Evolutionary conservation across 148 eudicot genomes (phyloP).

Genomic region (Rhododendron ovatum): DNA sequence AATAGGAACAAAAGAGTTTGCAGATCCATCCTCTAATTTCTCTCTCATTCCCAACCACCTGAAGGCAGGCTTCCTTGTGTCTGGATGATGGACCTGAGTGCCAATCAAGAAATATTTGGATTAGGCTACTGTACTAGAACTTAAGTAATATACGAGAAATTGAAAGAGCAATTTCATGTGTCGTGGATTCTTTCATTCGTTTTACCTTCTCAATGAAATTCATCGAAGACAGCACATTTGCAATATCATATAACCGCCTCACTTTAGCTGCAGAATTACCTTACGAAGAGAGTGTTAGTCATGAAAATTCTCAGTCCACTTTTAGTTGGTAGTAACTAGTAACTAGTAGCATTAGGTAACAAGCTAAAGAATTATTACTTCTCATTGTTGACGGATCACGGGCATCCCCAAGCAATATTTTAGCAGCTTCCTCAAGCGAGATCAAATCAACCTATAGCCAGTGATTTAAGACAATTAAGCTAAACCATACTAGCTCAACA

Average conservation of each 20-base stretch:
- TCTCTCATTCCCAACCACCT: constrained; percentile 74
- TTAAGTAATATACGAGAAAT: neutral
- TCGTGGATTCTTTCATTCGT: neutral
- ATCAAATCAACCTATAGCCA: constrained; percentile 59
- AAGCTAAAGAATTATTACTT: constrained; percentile 45
- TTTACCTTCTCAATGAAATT: constrained; percentile 85
- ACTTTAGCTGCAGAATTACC: constrained; percentile 87
- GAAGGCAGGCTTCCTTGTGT: constrained; percentile 86
- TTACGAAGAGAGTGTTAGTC: constrained; percentile 33
- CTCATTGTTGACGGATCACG: constrained; percentile 55
- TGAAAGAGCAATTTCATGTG: neutral
- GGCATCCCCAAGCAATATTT: constrained; percentile 78
- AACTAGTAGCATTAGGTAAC: constrained; percentile 1
- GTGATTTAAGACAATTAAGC: neutral
- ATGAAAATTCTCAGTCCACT: neutral
- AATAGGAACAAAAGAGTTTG: constrained; percentile 20
- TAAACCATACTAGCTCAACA: neutral
- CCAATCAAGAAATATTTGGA: constrained; percentile 12
- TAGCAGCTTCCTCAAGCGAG: constrained; percentile 92
- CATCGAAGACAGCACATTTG: constrained; percentile 94
- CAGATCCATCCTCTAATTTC: constrained; percentile 24
- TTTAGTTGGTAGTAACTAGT: neutral
- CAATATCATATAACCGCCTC: constrained; percentile 88
- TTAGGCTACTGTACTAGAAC: neutral
- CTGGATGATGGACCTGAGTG: constrained; percentile 71